phyloP scores from a whole-genome alignment of 192 early-diverging fungal species.

The Backusella liffmaniae region DNA sequence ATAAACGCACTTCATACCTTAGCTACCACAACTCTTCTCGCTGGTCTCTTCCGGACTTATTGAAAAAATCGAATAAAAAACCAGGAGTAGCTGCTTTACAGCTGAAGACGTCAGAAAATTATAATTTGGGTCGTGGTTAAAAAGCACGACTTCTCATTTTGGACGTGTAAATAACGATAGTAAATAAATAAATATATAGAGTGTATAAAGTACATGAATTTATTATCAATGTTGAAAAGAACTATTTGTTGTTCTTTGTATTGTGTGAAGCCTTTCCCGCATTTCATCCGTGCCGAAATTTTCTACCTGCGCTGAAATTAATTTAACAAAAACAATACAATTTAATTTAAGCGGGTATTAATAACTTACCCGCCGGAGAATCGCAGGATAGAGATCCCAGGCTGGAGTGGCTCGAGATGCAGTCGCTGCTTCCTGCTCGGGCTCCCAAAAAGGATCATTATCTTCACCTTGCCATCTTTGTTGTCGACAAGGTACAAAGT shows the following conservation, averaged over 20 bases:
- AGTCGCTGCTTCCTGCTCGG: not conserved
- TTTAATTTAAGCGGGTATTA: not conserved
- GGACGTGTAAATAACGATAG: not conserved
- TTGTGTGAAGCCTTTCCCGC: slow-evolving; percentile 25
- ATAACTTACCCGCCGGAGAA: slow-evolving; percentile 24
- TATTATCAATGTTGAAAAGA: not conserved
- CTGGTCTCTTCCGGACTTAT: slow-evolving; percentile 11
- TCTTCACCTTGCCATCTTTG: not conserved
- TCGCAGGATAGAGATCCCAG: slow-evolving; percentile 25
- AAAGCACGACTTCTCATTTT: not conserved
- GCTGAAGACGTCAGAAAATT: slow-evolving; percentile 10
- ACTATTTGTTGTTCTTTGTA: slow-evolving; percentile 20
- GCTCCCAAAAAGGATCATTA: slow-evolving; percentile 11
- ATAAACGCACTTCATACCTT: not conserved
- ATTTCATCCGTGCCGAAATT: slow-evolving; percentile 30
- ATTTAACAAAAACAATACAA: not conserved
- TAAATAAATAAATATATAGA: not conserved
- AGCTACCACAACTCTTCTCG: not conserved
- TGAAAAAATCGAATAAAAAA: slow-evolving; percentile 13
- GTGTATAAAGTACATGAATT: not conserved
- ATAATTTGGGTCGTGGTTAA: not conserved
- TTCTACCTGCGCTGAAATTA: slow-evolving; percentile 19
- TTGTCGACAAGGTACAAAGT: slow-evolving; percentile 1
- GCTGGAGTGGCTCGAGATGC: not conserved
- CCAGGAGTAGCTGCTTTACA: not conserved